Evolutionary conservation across 192 early-diverging fungal species (phyloP), one percentile per base, ranked within the genome.

Genomic region (Backusella westeae): DNA sequence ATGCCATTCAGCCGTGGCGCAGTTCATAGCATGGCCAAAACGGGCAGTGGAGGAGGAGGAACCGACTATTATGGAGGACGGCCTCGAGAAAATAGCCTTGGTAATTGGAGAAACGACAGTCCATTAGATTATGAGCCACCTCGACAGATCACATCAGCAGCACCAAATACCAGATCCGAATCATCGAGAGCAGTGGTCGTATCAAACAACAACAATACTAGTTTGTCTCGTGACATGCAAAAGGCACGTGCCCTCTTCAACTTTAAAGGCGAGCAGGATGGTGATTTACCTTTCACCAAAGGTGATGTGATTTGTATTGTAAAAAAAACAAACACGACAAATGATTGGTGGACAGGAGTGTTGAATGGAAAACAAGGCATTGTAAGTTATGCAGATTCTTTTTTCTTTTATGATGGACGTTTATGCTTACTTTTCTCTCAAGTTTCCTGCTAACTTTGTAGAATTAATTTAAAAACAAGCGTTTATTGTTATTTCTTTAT

Each of bases 301-400:
- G 96, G 94, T 63, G 96, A 99, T 80, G 80, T 90, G 34, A 97
- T 99, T 80, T 90, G 85, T 6, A 89, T 99, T 21, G 65, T 89
- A 36, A 88, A 92, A 76, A 89, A 89, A 72, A 92, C 94, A 6
- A 86, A 89, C 1, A 86, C 86, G 41, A 85, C 80, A 44, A 91
- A 95, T 80, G 94, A 96, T 77, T 99, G 97, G 97, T 98, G 96
- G 97, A 88, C 90, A 32, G 97, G 96, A 21, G 38, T 38, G 3
- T 38, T 75, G 15, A 53, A 53, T 32, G 49, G 39, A 39, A 44
- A 56, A 10, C n/a, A 75, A 59, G 78, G 78, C 42, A 79, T 75
- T 44, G 74, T 75, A 75, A 68, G 63, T 67, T 34, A 34, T 71
- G 26, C 26, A 29, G 1, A 35, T 69, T 14, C 23, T 69, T 69